Evolutionary conservation across 1,139 yeast species (phyloP), one percentile per base, ranked within the genome.

Genomic region (Meyerozyma guilliermondii): DNA sequence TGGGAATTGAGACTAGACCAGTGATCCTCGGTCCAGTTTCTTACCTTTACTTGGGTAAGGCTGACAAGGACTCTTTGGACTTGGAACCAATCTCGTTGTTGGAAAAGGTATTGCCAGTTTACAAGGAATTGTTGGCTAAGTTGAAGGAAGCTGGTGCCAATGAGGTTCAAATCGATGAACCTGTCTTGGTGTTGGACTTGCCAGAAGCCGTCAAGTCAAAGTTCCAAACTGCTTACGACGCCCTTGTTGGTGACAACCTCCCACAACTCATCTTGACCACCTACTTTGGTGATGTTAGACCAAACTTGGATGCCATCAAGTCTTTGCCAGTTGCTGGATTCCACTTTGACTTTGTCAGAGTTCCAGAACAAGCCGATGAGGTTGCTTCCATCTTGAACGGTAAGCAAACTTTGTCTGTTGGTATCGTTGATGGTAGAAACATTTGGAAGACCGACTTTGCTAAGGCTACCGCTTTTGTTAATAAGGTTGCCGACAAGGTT

Each of bases 381-480:
- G 95, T 87, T 59, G 72, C 79, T 49, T 72, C 79, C 46, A 76
- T 85, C 61, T 63, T 75, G 52, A 58, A 52, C 50, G 77, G 81
- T 57, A 57, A 60, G 49, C 96, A 92, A 78, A 72, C 78, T 52
- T 78, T 92, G 64, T 91, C 98, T 52, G 96, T 85, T 54, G 98
- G 98, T 87, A 81, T 92, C 59, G 92, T 92, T 60, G 95, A 88
- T 61, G 98, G 98, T 76, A 89, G 98, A 83, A 92, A 92, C 83
- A 87, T 92, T 73, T 92, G 98, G 98, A 92, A 92, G 81, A 85
- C 95, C 68, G 87, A 92, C 77, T 87, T 84, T 61, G 69, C 92
- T 62, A 81, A 82, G 74, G 95, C 98, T 54, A 74, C 89, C 62
- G 85, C 73, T 54, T 66, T 84, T 52, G 95, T 89, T 59, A 76